Evolutionary conservation across 176 grass and related monocot species (phyloP), one percentile per base, ranked within the genome.

Genomic region (Tuctoria greenei): DNA sequence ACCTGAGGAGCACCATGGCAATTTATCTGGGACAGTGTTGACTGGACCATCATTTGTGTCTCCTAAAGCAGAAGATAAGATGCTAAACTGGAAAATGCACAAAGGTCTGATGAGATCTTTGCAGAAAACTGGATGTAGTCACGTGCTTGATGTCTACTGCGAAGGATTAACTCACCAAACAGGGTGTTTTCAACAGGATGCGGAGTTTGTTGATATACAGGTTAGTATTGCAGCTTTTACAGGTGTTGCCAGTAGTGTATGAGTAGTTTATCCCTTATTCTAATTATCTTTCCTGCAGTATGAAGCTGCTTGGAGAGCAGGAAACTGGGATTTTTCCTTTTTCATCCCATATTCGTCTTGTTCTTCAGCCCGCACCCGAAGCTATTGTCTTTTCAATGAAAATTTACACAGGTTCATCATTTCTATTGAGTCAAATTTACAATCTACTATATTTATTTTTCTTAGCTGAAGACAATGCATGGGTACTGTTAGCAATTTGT

Each of bases 281-380:
- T 67, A 86, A 86, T 68, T 34, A 41, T 42, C 55, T 63, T 36
- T 69, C 56, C 39, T 74, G 74, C 69, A 97, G 93, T 97, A 93
- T 78, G 93, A 97, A 89, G 90, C 93, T 58, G 90, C 93, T 80
- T 97, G 93, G 93, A 93, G 93, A 61, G 78, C 90, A 78, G 93
- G 93, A 81, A 97, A 97, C 51, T 97, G 93, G 93, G 90, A 97
- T 82, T 93, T 97, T 66, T 93, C 93, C n/a, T 97, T 91, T 77
- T 73, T 86, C 55, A 51, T 77, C 62, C 85, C 85, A 82, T 65
- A 85, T 84, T 82, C 68, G 52, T 72, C 80, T 38, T 49, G 42
- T 71, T 61, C 64, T 85, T 84, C 83, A 44, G 71, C 31, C 63
- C 62, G 42, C 71, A 71, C 76, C 71, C 66, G 59, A 57, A 87